A percentile compares a stretch with the other conserved stretches of the same genome.
phyloP scores from a whole-genome alignment of 148 eudicot species.

The Cornus kousa region DNA sequence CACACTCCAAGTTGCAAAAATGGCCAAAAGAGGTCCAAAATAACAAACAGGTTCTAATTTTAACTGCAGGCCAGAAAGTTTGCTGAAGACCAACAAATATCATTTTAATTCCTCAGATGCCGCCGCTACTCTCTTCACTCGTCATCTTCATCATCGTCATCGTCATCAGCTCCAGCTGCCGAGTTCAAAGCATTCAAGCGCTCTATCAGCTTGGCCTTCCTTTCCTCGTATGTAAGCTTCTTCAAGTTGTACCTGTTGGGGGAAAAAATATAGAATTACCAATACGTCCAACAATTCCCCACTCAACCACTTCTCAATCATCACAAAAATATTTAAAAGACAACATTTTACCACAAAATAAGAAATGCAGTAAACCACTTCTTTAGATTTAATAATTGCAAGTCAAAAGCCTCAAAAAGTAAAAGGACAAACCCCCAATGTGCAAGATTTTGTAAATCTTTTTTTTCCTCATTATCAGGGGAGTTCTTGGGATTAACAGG shows the following conservation, averaged over 20 bases:
- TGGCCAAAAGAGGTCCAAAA: not conserved
- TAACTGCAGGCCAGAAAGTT: not conserved
- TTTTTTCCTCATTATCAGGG: no score
- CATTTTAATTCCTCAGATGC: constrained; percentile 2
- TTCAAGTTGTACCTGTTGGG: constrained; percentile 60
- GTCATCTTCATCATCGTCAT: constrained; percentile 54
- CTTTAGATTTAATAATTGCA: no score
- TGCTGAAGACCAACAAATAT: constrained; percentile 6
- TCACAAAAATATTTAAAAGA: no score
- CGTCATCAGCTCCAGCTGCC: constrained; percentile 48
- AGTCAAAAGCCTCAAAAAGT: no score
- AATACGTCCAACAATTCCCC: not conserved
- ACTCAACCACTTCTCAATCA: no score
- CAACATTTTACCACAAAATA: no score
- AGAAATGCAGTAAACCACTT: no score
- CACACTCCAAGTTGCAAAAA: constrained; percentile 3
- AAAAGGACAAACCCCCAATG: no score
- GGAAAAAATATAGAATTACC: not conserved
- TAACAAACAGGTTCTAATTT: constrained; percentile 8
- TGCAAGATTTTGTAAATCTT: no score
- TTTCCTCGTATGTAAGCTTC: constrained; percentile 76
- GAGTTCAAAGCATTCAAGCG: constrained; percentile 67
- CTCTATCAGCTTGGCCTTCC: constrained; percentile 64
- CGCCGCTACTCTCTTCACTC: constrained; percentile 17
- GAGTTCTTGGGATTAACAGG: no score